phyloP scores from a whole-genome alignment of 768 basidiomycete genomes.

The Chiua virens region DNA sequence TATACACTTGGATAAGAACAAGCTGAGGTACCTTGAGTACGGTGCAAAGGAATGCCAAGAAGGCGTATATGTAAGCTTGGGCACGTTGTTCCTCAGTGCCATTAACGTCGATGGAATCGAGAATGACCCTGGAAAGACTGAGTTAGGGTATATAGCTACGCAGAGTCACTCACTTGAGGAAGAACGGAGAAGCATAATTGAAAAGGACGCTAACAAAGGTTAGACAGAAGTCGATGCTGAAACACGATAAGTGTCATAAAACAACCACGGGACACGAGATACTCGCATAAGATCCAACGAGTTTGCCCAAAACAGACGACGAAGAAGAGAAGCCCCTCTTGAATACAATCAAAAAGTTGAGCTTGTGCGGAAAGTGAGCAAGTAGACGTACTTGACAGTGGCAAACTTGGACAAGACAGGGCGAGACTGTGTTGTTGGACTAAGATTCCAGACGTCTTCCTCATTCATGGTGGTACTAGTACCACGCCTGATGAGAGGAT shows the following conservation, averaged over 20 bases:
- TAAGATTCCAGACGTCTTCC: constrained; percentile 69
- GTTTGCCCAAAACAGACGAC: constrained; percentile 45
- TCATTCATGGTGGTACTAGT: constrained; percentile 60
- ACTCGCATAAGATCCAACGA: constrained; percentile 43
- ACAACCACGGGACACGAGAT: not conserved
- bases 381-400: constrained; percentile 18
- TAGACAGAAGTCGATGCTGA: constrained; percentile 61
- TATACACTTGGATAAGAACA: not conserved
- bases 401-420: constrained; percentile 57
- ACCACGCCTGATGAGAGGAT: constrained; percentile 58
- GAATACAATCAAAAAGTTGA: not conserved
- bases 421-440: constrained; percentile 64
- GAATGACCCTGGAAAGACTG: constrained; percentile 45
- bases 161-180: constrained; percentile 59
- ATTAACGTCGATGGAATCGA: constrained; percentile 50
- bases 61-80: constrained; percentile 75
- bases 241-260: not conserved
- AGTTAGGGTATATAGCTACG: not conserved
- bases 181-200: constrained; percentile 82
- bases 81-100: constrained; percentile 52
- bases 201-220: constrained; percentile 70
- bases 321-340: constrained; percentile 37
- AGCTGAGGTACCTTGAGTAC: constrained; percentile 22
- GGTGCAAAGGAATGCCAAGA: constrained; percentile 67
- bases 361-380: not conserved